Evolutionary conservation across 2,329 filamentous ascomycete genomes (phyloP), one percentile per base, ranked within the genome.

Genomic region (Mycosphaerella sp.): DNA sequence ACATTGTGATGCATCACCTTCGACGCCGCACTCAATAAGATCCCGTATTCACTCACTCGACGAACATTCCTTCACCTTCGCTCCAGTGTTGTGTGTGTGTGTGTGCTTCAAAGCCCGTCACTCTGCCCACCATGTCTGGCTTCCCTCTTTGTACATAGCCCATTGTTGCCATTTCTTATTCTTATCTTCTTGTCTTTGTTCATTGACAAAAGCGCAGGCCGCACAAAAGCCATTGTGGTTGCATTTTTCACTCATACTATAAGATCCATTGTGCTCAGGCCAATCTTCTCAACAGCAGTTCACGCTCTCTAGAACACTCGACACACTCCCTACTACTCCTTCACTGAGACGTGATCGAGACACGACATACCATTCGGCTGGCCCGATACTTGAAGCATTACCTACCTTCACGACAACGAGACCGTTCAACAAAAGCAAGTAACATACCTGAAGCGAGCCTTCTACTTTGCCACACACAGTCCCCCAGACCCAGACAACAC

Each of bases 121-220:
- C 39, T 46, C 41, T 48, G 38, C 45, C 31, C 38, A 58, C 55
- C 53, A 60, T 50, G 51, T 48, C 48, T 42, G 45, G 34, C 48
- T 51, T 51, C 47, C 48, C 51, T 56, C 54, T 45, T 34, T 53
- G 51, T 52, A 56, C 48, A 51, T 54, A 49, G 50, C 45, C 46
- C 51, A 58, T 61, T 61, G 57, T 59, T 48, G 45, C 48, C 36
- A 48, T 39, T 48, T 47, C 38, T 36, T 39, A 59, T 59, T 61
- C 57, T 61, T 51, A 53, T 29, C 6, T 43, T 31, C 26, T 32
- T 21, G 7, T 48, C 46, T 48, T 40, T 48, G n/a, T 29, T 44
- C 40, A 48, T 56, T 53, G 54, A 55, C 50, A 50, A 56, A 42
- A 48, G 54, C 56, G 59, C 54, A 40, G 56, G 58, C 45, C 58